Evolutionary conservation across 1,284 basidiomycete species (phyloP), one percentile per base, ranked within the genome.

Genomic region (Schizophyllum amplum): DNA sequence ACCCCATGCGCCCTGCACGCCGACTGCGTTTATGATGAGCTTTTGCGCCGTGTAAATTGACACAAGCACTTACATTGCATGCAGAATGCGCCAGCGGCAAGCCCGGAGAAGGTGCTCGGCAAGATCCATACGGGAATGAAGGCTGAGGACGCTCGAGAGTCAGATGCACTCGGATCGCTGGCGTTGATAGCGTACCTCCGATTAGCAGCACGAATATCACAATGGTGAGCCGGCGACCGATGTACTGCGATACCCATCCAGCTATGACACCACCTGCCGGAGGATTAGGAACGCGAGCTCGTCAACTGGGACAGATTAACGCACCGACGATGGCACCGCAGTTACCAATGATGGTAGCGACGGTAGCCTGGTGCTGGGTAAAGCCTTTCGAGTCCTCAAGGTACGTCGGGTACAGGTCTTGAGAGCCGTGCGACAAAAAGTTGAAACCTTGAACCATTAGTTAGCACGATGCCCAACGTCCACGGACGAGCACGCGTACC

Each of bases 271-370:
- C 93, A 26, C 94, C 94, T 1, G 77, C 75, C 24, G 17, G 11
- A 51, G 24, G n/a, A 22, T 17, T 47, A 21, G 49, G 50, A 48
- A 47, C 57, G 26, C 33, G 27, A 57, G 48, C 42, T 24, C 24
- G 46, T 33, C 13, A 49, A 25, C 26, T 20, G 15, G 27, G n/a
- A n/a, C n/a, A n/a, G n/a, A n/a, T n/a, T n/a, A n/a, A 33, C 27
- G 27, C 27, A 33, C 27, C 27, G 5, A 13, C 27, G 27, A 33
- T 33, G 27, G 27, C 27, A 33, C 27, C 90, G 62, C 84, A 89
- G 69, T 92, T 94, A 24, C 89, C 87, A 63, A 98, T 93, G 66
- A 98, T 98, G 11, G 94, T 97, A 0, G 92, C 91, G 47, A 91
- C 78, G 1, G 90, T 90, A 0, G 94, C 80, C 51, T 83, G 69